Evolutionary conservation across 2,329 filamentous ascomycete genomes (phyloP).

Genomic region (Didymella keratinophila): DNA sequence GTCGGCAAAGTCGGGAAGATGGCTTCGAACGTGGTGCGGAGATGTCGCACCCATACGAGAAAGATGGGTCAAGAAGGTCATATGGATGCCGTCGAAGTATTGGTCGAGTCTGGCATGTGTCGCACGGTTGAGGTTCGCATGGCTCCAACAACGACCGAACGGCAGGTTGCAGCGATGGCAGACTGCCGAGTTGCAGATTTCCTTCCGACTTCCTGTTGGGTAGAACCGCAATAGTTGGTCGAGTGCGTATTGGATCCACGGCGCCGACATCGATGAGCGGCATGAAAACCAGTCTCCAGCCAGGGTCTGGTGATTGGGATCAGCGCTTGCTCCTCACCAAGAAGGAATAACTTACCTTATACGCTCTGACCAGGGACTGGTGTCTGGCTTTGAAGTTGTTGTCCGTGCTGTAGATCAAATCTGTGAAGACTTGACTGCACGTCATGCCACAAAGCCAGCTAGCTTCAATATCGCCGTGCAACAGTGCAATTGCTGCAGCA

Average conservation of each 20-base stretch:
- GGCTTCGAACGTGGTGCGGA: slow-evolving; percentile 18
- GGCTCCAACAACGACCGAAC: slow-evolving; percentile 69
- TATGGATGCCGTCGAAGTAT: slow-evolving; percentile 70
- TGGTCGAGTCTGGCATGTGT: slow-evolving; percentile 58
- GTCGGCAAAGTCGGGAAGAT: slow-evolving; percentile 11
- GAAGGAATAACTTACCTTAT: slow-evolving; percentile 11
- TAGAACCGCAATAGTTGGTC: slow-evolving; percentile 65
- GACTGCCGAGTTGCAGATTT: slow-evolving; percentile 68
- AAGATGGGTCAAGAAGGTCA: slow-evolving; percentile 64
- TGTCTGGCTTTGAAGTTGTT: slow-evolving; percentile 63
- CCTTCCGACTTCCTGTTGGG: slow-evolving; percentile 58
- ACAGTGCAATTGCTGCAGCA: slow-evolving; percentile 64
- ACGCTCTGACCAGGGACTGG: slow-evolving; percentile 12
- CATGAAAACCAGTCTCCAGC: slow-evolving; percentile 25
- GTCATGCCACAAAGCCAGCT: slow-evolving; percentile 66
- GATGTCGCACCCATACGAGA: slow-evolving; percentile 60
- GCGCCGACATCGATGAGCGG: slow-evolving; percentile 8
- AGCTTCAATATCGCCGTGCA: slow-evolving; percentile 67
- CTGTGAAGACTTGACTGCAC: slow-evolving; percentile 69
- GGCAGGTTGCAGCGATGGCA: slow-evolving; percentile 68
- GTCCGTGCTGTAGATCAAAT: slow-evolving; percentile 64
- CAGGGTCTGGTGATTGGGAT: background rate
- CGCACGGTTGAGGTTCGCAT: slow-evolving; percentile 69
- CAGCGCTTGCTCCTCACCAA: background rate
- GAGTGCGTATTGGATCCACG: slow-evolving; percentile 24